A percentile compares a stretch with the other conserved stretches of the same genome.
These are phyloP conservation scores for Acanthamoeba royreba DNA, from an alignment of 208 protist genomes.

Conservation along the genomic window DNA sequence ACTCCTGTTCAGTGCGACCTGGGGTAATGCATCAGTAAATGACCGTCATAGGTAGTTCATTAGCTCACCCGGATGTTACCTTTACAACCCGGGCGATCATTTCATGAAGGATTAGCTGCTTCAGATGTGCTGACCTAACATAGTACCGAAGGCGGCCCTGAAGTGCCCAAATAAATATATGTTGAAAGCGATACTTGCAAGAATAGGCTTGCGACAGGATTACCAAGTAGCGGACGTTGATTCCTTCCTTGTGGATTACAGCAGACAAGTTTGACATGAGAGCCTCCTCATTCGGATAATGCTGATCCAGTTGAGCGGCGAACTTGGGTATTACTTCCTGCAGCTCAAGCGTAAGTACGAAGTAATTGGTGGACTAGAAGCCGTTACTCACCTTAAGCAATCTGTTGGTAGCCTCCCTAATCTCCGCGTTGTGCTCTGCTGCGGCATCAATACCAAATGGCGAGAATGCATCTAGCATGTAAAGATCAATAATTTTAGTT, in stretches of 20 bases:
- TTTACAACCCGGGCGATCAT: constrained; percentile 26
- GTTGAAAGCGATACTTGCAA: not conserved
- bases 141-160: not conserved
- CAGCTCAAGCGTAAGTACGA: not conserved
- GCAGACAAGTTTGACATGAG: not conserved
- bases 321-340: constrained; percentile 5
- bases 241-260: constrained; percentile 7
- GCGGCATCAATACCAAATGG: not conserved
- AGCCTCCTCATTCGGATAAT: not conserved
- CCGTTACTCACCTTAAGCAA: not conserved
- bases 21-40: no score
- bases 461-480: not conserved
- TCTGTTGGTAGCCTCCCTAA: not conserved
- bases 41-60: not conserved
- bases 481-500: no score
- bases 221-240: constrained; percentile 23
- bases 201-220: not conserved
- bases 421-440: not conserved
- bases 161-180: not conserved
- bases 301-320: not conserved
- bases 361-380: not conserved
- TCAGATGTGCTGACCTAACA: not conserved
- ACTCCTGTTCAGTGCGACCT: not conserved
- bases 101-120: constrained; percentile 1
- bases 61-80: not conserved